A percentile compares a stretch with the other conserved stretches of the same genome.
phyloP scores from a whole-genome alignment of 2,329 filamentous ascomycete genomes.

The Cucurbitaria berberidis region DNA sequence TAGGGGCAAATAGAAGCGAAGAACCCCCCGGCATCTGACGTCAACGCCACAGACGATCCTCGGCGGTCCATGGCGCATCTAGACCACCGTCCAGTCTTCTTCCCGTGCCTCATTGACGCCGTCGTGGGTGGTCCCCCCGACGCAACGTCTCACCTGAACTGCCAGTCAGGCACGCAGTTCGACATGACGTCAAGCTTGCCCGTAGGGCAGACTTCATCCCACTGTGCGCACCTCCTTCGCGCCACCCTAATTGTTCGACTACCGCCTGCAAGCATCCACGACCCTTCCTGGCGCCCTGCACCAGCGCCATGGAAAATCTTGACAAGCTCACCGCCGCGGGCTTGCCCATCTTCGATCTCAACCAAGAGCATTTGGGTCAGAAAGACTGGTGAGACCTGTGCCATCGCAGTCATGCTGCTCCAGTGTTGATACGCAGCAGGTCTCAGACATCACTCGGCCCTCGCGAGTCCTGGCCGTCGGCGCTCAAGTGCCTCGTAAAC shows the following conservation, averaged over 20 bases:
- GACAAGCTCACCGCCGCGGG: slow-evolving; percentile 41
- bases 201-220: background rate
- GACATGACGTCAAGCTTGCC: slow-evolving; percentile 3
- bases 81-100: background rate
- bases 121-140: too few relatives aligned
- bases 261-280: background rate
- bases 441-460: slow-evolving; percentile 40
- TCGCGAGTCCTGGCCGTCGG: slow-evolving; percentile 44
- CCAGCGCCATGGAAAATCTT: slow-evolving; percentile 37
- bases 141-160: background rate
- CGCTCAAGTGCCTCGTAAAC: slow-evolving; percentile 40
- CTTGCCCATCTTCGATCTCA: slow-evolving; percentile 39
- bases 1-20: too few relatives aligned
- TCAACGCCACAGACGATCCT: background rate
- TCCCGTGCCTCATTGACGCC: background rate
- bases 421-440: slow-evolving; percentile 21
- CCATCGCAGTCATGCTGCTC: background rate
- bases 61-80: background rate
- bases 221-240: background rate
- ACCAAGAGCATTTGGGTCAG: slow-evolving; percentile 33
- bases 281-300: background rate
- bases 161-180: background rate
- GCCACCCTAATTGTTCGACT: background rate
- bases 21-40: too few relatives aligned
- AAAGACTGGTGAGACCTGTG: slow-evolving; percentile 34